Evolutionary conservation across 2,329 filamentous ascomycete species (phyloP).

Genomic region (Dryadomyces quercivorus): DNA sequence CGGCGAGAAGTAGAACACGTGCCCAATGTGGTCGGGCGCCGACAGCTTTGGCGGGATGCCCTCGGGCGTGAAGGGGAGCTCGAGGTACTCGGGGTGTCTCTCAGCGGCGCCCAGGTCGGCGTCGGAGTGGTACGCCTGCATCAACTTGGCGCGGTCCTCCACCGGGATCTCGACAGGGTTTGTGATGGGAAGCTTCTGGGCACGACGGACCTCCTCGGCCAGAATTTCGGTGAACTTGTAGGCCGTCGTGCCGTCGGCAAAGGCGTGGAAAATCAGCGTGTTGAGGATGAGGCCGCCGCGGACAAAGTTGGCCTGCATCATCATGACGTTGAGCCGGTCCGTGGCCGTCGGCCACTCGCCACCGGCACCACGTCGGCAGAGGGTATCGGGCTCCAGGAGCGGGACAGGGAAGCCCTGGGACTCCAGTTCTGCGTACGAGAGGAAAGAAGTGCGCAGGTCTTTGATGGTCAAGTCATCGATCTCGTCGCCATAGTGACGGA

Average conservation of each 20-base stretch:
- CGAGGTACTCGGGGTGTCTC: slow-evolving; percentile 1
- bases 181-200: not conserved
- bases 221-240: not conserved
- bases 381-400: not conserved
- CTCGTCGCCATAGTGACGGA: slow-evolving; percentile 1
- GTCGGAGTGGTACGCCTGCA: not conserved
- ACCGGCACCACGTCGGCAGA: not conserved
- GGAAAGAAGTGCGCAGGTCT: not conserved
- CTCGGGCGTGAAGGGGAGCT: slow-evolving; percentile 1
- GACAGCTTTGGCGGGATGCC: slow-evolving; percentile 1
- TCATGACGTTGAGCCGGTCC: not conserved
- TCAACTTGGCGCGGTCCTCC: not conserved
- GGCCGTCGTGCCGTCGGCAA: slow-evolving; percentile 2
- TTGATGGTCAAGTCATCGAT: slow-evolving; percentile 3
- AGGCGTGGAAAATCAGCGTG: slow-evolving; percentile 2
- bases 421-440: not conserved
- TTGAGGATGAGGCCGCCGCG: slow-evolving; percentile 1
- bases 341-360: slow-evolving; percentile 1
- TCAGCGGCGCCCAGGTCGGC: not conserved
- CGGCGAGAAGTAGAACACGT: slow-evolving; percentile 1
- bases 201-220: slow-evolving; percentile 1
- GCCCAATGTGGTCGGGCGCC: not conserved
- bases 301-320: slow-evolving; percentile 5
- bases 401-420: not conserved
- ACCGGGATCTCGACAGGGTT: slow-evolving; percentile 24